phyloP scores from a whole-genome alignment of 257 asterid species.

The Schizonepeta tenuifolia region DNA sequence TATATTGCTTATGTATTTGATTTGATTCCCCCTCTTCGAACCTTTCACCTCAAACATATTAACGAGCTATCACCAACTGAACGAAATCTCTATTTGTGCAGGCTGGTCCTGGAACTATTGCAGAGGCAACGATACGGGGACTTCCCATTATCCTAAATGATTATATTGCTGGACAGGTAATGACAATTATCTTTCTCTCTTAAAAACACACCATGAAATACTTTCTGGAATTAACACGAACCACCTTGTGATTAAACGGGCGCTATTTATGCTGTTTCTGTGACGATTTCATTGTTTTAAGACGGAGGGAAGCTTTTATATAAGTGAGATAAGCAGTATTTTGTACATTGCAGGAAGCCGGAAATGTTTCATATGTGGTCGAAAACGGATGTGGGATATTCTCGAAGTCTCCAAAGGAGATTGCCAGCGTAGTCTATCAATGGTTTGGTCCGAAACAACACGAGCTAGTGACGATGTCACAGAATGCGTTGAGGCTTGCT shows the following conservation, averaged over 20 bases:
- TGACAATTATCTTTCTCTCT: neutral
- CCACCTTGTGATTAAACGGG: neutral
- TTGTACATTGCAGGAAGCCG: slow-evolving; percentile 80
- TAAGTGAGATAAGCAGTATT: no score
- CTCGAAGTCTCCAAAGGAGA: slow-evolving; percentile 86
- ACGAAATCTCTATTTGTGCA: slow-evolving; percentile 36
- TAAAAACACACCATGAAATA: neutral
- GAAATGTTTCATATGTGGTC: slow-evolving; percentile 92
- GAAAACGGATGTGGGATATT: slow-evolving; percentile 93
- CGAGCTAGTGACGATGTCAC: slow-evolving; percentile 79
- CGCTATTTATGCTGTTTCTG: neutral
- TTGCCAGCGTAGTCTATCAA: slow-evolving; percentile 68
- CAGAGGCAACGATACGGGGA: slow-evolving; percentile 93
- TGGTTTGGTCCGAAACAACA: slow-evolving; percentile 94
- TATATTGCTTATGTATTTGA: no score
- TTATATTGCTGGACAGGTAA: slow-evolving; percentile 98
- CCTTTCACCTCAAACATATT: neutral
- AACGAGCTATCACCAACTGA: neutral
- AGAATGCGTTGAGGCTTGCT: slow-evolving; percentile 75
- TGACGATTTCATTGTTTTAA: neutral
- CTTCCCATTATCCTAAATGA: slow-evolving; percentile 91
- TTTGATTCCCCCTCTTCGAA: no score
- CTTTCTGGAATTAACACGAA: neutral
- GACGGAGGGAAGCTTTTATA: no score
- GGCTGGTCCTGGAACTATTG: slow-evolving; percentile 99